phyloP scores from a whole-genome alignment of 768 basidiomycete genomes.

The Amanita jacksonii region DNA sequence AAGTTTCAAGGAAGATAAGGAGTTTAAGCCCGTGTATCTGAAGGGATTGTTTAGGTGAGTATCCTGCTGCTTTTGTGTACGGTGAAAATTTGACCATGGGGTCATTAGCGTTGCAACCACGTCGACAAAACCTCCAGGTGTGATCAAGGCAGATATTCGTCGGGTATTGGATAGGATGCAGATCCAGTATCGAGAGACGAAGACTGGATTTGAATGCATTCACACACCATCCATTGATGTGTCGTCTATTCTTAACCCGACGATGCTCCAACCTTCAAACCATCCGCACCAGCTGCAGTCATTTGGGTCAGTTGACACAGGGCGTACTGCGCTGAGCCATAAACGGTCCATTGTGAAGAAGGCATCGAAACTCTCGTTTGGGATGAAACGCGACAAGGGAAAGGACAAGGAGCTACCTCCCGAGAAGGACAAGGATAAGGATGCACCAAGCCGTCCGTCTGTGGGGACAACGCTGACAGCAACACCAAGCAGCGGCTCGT shows the following conservation, averaged over 20 bases:
- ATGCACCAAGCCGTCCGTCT: constrained; percentile 29
- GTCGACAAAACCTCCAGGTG: constrained; percentile 74
- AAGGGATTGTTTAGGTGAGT: constrained; percentile 90
- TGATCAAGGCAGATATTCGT: constrained; percentile 77
- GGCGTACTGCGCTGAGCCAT: constrained; percentile 21
- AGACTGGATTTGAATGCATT: constrained; percentile 91
- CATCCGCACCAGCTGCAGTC: constrained; percentile 34
- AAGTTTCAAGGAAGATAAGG: constrained; percentile 43
- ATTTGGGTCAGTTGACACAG: constrained; percentile 40
- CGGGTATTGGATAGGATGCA: constrained; percentile 90
- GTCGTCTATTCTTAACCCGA: constrained; percentile 47
- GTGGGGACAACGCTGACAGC: constrained; percentile 42
- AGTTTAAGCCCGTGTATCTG: constrained; percentile 89
- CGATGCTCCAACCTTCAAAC: constrained; percentile 15
- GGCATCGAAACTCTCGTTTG: constrained; percentile 72
- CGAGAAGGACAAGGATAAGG: constrained; percentile 27
- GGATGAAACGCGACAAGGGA: constrained; percentile 45
- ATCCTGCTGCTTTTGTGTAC: no score
- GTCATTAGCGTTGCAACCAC: constrained; percentile 86
- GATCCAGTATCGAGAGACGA: constrained; percentile 86
- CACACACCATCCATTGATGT: constrained; percentile 92
- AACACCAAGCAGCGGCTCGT: constrained; percentile 70
- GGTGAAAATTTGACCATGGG: no score
- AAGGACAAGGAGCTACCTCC: constrained; percentile 30
- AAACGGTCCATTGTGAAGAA: constrained; percentile 57